Base-by-base conservation (phyloP, 352 stramenopile species). In the Phytophthora melonis region DNA sequence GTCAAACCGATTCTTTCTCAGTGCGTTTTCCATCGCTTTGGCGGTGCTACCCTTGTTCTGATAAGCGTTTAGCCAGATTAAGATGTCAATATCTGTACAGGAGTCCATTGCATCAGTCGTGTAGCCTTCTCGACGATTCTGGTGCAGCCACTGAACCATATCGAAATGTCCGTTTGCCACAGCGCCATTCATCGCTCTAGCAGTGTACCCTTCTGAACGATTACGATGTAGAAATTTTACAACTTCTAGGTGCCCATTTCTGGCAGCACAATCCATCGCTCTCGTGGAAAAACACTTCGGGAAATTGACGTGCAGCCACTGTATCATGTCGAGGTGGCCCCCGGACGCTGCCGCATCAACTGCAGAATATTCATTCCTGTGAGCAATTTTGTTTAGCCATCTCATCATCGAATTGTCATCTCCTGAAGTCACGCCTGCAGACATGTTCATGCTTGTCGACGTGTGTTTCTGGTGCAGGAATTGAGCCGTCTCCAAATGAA, bases 211-310 rank as follows among this genome's bases (percentile, higher is more conserved):
- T 49, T 39, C 36, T 11, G 61, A 34, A 1, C 34, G 25, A n/a
- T 56, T 49, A 3, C 0, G 14, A 54, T 71, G 47, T 11, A 66
- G 19, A 47, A 47, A 66, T 30, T 7, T 25, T 10, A 71, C 18
- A 19, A 65, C 36, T 36, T 70, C 55, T 21, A 65, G 55, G 39
- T 70, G 55, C 8, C 64, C 64, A 43, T 65, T 45, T 49, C 5
- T 34, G 5, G 64, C 64, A 13, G 64, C 39, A 45, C 39, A 45
- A 45, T 45, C 39, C 39, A 45, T 45, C 39, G 39, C n/a, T 45
- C 39, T 14, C 39, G 39, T 18, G 14, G 39, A 45, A 45, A 45
- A 45, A 14, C 14, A 45, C 16, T 45, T 18, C 13, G 39, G 39
- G 16, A n/a, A 45, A 18, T 45, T 45, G 39, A 45, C 11, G 36